phyloP scores from a whole-genome alignment of 306 rosid species.

The Neltuma alba region DNA sequence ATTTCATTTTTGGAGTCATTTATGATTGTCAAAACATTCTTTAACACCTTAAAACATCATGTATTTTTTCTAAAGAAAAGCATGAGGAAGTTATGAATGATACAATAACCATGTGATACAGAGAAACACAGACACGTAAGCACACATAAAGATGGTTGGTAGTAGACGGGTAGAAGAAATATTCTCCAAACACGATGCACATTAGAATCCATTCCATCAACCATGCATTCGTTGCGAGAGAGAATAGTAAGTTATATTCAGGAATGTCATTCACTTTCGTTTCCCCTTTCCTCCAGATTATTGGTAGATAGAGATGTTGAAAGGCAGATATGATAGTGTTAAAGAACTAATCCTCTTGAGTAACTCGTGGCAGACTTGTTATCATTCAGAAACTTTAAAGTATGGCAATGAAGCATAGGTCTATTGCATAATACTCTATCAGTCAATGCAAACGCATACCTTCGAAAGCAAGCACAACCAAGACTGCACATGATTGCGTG shows the following conservation, averaged over 20 bases:
- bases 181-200: background rate
- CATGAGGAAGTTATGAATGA: background rate
- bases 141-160: background rate
- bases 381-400: background rate
- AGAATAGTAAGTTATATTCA: background rate
- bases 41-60: background rate
- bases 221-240: background rate
- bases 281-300: background rate
- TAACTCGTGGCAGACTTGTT: background rate
- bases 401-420: background rate
- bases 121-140: background rate
- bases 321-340: background rate
- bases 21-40: background rate
- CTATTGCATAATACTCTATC: constrained; percentile 14
- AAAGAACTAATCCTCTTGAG: background rate
- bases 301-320: background rate
- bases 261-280: background rate
- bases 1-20: background rate
- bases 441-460: constrained; percentile 52
- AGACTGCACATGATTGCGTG: constrained; percentile 96
- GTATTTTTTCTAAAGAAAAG: background rate
- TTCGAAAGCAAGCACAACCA: constrained; percentile 81
- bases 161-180: background rate
- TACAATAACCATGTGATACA: constrained; percentile 1
- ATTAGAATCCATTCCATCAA: background rate